A percentile compares a stretch with the other conserved stretches of the same genome.
These are phyloP conservation scores for Tricholoma bakamatsutake DNA, from an alignment of 768 basidiomycete species.

Conservation along the genomic window DNA sequence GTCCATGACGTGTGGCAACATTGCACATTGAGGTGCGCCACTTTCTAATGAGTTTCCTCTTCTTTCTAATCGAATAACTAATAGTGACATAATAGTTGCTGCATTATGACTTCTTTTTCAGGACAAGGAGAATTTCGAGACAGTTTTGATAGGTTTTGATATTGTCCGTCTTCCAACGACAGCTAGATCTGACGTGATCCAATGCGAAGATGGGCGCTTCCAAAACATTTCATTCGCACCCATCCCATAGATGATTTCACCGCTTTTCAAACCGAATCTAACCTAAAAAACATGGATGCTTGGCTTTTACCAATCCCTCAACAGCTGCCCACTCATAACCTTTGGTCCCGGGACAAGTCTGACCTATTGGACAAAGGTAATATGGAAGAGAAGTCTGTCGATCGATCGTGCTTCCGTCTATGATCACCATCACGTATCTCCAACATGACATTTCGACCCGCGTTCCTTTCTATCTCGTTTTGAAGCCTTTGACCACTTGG, in stretches of 20 bases:
- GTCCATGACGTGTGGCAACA: neutral
- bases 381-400: neutral
- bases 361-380: neutral
- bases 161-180: neutral
- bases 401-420: neutral
- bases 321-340: neutral
- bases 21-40: neutral
- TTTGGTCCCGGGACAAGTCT: neutral
- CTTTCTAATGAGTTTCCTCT: neutral
- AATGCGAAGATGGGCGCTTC: neutral
- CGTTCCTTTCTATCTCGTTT: neutral
- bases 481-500: neutral
- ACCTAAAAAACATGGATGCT: neutral
- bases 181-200: neutral
- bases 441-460: neutral
- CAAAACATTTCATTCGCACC: too few species aligned
- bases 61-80: neutral
- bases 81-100: neutral
- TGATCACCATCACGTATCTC: neutral
- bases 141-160: neutral
- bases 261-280: neutral
- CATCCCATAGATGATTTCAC: too few species aligned
- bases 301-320: neutral
- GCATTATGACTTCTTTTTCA: neutral
- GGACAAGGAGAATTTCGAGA: neutral